Evolutionary conservation across 148 eudicot genomes (phyloP).

Genomic region (Arbutus unedo): DNA sequence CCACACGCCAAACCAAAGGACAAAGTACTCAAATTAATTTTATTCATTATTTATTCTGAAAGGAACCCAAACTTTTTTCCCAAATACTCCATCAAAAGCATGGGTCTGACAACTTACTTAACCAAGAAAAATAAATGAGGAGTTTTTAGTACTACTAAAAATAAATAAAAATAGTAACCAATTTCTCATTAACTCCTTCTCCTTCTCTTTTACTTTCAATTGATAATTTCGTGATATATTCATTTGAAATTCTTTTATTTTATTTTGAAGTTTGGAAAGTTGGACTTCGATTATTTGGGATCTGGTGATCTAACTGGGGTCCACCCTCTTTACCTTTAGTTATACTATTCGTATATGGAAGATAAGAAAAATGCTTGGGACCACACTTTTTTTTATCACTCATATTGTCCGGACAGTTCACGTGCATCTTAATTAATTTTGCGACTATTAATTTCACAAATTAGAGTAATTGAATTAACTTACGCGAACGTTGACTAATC

Average conservation of each 20-base stretch:
- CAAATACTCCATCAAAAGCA: not conserved
- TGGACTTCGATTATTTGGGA: constrained; percentile 1
- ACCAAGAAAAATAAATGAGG: not conserved
- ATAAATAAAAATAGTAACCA: no score
- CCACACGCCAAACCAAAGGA: not conserved
- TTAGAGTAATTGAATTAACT: no score
- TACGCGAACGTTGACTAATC: no score
- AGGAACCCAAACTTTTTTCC: not conserved
- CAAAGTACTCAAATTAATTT: not conserved
- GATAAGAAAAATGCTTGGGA: no score
- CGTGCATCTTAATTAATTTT: no score
- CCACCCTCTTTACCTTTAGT: not conserved
- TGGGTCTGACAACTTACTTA: not conserved
- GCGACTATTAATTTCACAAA: no score
- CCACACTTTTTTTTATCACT: no score
- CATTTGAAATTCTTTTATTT: not conserved
- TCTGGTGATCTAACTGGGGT: constrained; percentile 3
- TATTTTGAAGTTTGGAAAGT: not conserved
- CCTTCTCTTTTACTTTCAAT: not conserved
- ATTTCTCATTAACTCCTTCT: not conserved
- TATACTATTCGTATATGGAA: not conserved
- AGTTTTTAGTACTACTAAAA: not conserved
- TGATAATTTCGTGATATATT: not conserved
- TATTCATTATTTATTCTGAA: no score
- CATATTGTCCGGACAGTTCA: no score